Base-by-base conservation (phyloP, 1,284 basidiomycete genomes). In the Melanopsichium pennsylvanicum region DNA sequence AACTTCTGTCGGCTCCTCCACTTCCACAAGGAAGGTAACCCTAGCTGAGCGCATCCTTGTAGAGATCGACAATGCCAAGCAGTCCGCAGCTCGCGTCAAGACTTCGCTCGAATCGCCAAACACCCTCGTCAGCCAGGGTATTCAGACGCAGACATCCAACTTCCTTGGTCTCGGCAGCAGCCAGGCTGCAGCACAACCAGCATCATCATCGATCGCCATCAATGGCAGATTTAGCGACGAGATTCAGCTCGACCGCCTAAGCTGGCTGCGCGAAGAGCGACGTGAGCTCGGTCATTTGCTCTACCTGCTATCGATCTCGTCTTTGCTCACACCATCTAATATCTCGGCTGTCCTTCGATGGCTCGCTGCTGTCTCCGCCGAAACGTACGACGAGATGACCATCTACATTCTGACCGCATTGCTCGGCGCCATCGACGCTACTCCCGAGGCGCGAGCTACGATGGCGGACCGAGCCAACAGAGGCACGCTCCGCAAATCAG, bases 331-430 rank as follows among this genome's bases (percentile, higher is more conserved):
- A 10, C 46, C 74, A 7, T 40, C 52, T 45, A 69, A 61, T 38
- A 57, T 72, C 47, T 51, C 61, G 19, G 60, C 60, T n/a, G 35
- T 75, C 42, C 47, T 75, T 16, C 60, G 61, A 15, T 57, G 68
- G 48, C 59, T 72, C 22, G 73, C 72, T 13, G 48, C 74, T 19
- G 62, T 60, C 21, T 51, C 64, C 33, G 70, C 75, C 42, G 63
- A 72, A 41, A 47, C 64, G 16, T 58, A 60, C 45, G 63, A 70
- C 23, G 68, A 72, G 44, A 68, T 90, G 82, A 85, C 86, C 2
- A 86, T 86, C 79, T 91, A 92, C 81, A 77, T 92, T 51, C 85
- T 94, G 46, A 85, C 88, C 1, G 82, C 90, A 6, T 77, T 88
- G 29, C 85, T 92, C 38, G 84, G 86, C 35, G 85, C 87, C 1